Evolutionary conservation across 139 green algal species (phyloP), one percentile per base, ranked within the genome.

Genomic region (Auxenochlorella pyrenoidosa): DNA sequence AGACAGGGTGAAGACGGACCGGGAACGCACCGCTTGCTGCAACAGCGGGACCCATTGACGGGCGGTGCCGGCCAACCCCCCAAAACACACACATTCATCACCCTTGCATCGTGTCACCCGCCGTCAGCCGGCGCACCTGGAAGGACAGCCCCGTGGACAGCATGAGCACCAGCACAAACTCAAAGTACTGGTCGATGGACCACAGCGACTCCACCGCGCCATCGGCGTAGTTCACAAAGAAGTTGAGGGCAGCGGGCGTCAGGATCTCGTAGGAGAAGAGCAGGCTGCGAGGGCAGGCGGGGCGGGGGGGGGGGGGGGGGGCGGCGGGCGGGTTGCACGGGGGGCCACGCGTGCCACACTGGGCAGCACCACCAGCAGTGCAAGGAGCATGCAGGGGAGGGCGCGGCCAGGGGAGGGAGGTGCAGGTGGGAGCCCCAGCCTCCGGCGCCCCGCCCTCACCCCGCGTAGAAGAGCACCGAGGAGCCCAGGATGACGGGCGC

Each of bases 131-230:
- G 1, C 72, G 68, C 79, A 98, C 96, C 95, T 99, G 97, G 93
- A 99, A 99, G 26, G 96, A 94, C 38, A 99, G 93, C 5, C 97
- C 97, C 16, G 97, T 99, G 84, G 88, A 95, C 41, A 99, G 94
- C 94, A 99, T 97, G 36, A 99, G 94, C 58, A 99, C 94, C 66
- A 99, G 94, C 68, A 99, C 97, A 93, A 99, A 99, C 92, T 99
- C 95, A 93, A 99, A 99, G 94, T 99, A 99, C 93, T 99, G 97
- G 92, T 99, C 98, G 87, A 99, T 99, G 81, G 95, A 98, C 98
- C 98, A 99, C 41, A 99, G 91, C 1, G 91, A 97, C 94, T 99
- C 98, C 88, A 99, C 98, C 12, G 98, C 98, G 24, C 97, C 97
- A 60, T 99, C 96, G 5, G 97, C 94, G 89, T 99, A 99, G 4